A percentile compares a stretch with the other conserved stretches of the same genome.
Evolutionary conservation across 2,329 filamentous ascomycete species (phyloP).

Genomic region (Phyllosticta citribraziliensis): DNA sequence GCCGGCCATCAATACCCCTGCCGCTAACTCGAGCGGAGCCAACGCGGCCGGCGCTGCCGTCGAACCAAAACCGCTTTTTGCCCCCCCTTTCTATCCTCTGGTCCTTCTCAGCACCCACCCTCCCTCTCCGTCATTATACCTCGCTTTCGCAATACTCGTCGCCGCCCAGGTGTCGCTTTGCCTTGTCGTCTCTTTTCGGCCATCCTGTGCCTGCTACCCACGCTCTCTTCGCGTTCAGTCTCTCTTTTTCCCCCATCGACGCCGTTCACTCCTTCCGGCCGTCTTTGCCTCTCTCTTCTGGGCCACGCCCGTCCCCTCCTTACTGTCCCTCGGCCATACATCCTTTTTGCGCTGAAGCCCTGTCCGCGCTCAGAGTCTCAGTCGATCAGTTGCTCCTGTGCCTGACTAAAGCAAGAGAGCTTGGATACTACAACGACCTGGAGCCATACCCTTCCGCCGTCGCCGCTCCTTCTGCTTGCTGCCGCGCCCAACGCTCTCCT

Average conservation of each 20-base stretch:
- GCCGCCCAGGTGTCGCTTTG: constrained; percentile 24
- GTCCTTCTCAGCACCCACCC: constrained; percentile 11
- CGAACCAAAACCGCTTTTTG: constrained; percentile 2
- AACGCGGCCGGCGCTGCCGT: neutral
- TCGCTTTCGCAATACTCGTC: constrained; percentile 5
- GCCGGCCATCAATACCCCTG: neutral
- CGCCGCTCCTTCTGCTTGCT: constrained; percentile 15
- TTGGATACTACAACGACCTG: constrained; percentile 19
- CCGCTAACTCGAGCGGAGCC: neutral
- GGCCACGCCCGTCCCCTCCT: constrained; percentile 32
- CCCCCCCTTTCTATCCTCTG: constrained; percentile 10
- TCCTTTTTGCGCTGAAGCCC: constrained; percentile 22
- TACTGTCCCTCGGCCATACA: constrained; percentile 16
- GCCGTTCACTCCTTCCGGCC: constrained; percentile 33
- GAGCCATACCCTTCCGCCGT: constrained; percentile 5
- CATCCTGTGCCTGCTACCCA: constrained; percentile 28
- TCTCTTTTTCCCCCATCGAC: constrained; percentile 24
- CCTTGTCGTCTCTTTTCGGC: constrained; percentile 20
- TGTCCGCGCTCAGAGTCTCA: constrained; percentile 19
- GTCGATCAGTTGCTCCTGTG: constrained; percentile 20
- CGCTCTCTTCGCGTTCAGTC: constrained; percentile 26
- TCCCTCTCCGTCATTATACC: constrained; percentile 13
- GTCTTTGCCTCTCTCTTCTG: constrained; percentile 22
- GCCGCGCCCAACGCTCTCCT: constrained; percentile 17
- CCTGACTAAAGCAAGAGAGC: constrained; percentile 19